Percentiles rank a stretch among this genome's conserved stretches.
Conservation (phyloP, 2,329 filamentous ascomycete genomes). For the Capronia americana region DNA sequence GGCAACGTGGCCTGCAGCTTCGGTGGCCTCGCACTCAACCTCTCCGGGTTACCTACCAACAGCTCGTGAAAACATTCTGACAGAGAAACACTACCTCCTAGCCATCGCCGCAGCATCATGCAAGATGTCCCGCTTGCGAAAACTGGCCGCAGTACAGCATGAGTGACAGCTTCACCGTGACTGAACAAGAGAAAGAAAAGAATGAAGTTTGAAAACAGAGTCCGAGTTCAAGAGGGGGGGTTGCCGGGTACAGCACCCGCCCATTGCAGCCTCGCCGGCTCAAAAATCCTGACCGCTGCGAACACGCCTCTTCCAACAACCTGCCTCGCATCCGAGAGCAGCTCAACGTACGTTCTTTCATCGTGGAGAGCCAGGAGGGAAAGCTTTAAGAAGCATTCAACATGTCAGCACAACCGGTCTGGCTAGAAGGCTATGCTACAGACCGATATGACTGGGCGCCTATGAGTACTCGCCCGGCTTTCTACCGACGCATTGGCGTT, state of each 20-base stretch:
- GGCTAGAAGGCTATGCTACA: slow-evolving; percentile 30
- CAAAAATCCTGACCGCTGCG: not conserved
- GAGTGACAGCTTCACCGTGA: not conserved
- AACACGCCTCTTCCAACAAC: not conserved
- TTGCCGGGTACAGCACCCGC: not conserved
- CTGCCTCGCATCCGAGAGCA: not conserved
- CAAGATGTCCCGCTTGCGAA: no score
- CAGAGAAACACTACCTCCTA: no score
- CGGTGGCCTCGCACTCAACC: no score
- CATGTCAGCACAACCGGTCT: slow-evolving; percentile 5
- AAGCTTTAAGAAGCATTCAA: not conserved
- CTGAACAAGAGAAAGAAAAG: not conserved
- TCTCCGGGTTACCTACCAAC: no score
- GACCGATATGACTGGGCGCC: slow-evolving; percentile 26
- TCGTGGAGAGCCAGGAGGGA: not conserved
- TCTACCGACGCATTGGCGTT: slow-evolving; percentile 33
- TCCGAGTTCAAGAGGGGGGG: not conserved
- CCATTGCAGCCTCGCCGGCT: not conserved
- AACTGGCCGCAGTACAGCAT: no score
- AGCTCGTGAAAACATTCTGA: no score
- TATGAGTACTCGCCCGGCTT: not conserved
- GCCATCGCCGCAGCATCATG: no score
- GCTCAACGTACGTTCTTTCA: not conserved
- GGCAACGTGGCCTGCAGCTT: no score
- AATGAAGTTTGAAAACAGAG: not conserved